phyloP scores from a whole-genome alignment of 2,329 filamentous ascomycete species.

The Botrytis tulipae region DNA sequence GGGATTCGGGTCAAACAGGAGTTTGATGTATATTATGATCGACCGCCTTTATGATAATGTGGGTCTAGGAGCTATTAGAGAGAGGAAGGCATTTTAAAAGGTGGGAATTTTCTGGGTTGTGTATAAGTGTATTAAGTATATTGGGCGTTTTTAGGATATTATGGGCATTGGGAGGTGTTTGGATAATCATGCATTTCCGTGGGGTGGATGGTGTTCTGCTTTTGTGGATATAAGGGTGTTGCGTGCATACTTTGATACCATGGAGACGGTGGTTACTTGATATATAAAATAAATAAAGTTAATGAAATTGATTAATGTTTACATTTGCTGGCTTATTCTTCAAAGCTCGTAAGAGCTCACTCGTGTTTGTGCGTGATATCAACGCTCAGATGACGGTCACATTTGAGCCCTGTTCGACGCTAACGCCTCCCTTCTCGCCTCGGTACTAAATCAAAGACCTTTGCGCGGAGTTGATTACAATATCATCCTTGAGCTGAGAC shows the following conservation, averaged over 20 bases:
- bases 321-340: background rate
- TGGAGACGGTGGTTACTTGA: background rate
- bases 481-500: background rate
- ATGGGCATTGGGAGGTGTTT: conserved; percentile 7
- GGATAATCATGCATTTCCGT: background rate
- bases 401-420: background rate
- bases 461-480: background rate
- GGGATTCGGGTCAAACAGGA: conserved; percentile 13
- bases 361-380: background rate
- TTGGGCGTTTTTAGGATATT: background rate
- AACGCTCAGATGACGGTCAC: background rate
- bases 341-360: background rate
- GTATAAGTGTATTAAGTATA: conserved; percentile 4
- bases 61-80: background rate
- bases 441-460: background rate
- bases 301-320: conserved; percentile 8
- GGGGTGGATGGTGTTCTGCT: background rate
- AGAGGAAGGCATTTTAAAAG: background rate
- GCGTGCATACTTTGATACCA: conserved; percentile 9
- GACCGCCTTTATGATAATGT: background rate
- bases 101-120: background rate
- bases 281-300: background rate
- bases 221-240: background rate
- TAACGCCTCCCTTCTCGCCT: background rate
- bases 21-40: conserved; percentile 17